A percentile compares a stretch with the other conserved stretches of the same genome.
Evolutionary conservation across 192 early-diverging fungal species (phyloP).

Genomic region (Ambispora gerdemannii): DNA sequence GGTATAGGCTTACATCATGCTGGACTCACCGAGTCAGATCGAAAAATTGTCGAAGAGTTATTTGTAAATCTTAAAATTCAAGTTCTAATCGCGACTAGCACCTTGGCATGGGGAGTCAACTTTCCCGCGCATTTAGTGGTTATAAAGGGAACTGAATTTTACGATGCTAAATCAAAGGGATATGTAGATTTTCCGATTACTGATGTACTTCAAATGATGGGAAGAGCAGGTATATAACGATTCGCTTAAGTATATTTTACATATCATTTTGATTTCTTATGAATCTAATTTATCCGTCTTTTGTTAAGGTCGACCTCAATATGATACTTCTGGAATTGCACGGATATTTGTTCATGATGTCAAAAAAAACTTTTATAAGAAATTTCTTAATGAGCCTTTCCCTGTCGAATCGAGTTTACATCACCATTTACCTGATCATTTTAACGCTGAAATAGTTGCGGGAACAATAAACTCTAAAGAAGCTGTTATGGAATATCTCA

Average conservation of each 20-base stretch:
- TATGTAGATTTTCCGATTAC: slow-evolving; percentile 98
- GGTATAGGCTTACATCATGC: slow-evolving; percentile 99
- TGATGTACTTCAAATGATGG: slow-evolving; percentile 99
- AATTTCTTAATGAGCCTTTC: slow-evolving; percentile 94
- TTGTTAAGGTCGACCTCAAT: slow-evolving; percentile 76
- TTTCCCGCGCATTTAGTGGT: slow-evolving; percentile 96
- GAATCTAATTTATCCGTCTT: not conserved
- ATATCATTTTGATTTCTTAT: not conserved
- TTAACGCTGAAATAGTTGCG: slow-evolving; percentile 91
- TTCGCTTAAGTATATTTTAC: not conserved
- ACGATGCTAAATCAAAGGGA: slow-evolving; percentile 80
- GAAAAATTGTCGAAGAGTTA: slow-evolving; percentile 86
- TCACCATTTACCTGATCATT: slow-evolving; percentile 74
- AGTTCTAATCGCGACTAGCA: slow-evolving; percentile 91
- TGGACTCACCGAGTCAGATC: slow-evolving; percentile 83
- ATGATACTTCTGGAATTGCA: slow-evolving; percentile 89
- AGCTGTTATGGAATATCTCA: slow-evolving; percentile 93
- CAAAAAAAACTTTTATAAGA: slow-evolving; percentile 99
- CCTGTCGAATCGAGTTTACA: slow-evolving; percentile 85
- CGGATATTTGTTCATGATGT: slow-evolving; percentile 90
- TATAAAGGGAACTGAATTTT: slow-evolving; percentile 97
- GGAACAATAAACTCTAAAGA: slow-evolving; percentile 86
- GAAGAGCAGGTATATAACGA: slow-evolving; percentile 82
- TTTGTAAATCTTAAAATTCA: slow-evolving; percentile 96
- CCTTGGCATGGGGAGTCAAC: slow-evolving; percentile 98